Conservation (phyloP, 164 flowering plant species). For the Kalanchoe fedtschenkoi region DNA sequence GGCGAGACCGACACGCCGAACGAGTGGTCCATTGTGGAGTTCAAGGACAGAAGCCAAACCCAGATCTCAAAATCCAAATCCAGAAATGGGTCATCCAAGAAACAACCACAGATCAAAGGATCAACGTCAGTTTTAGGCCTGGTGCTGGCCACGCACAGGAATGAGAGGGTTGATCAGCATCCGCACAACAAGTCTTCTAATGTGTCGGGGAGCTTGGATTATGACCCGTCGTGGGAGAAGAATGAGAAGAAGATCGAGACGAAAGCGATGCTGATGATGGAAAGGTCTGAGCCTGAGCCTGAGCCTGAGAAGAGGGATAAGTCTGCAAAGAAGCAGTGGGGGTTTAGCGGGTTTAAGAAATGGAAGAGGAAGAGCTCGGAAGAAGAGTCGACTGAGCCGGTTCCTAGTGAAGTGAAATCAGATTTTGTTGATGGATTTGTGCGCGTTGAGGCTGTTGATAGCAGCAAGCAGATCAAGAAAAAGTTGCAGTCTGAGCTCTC, state of each 20-base stretch:
- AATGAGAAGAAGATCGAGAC: conserved; percentile 4
- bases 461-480: conserved; percentile 48
- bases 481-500: not conserved
- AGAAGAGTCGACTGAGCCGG: conserved; percentile 50
- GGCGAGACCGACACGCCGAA: conserved; percentile 66
- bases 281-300: conserved; percentile 9
- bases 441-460: conserved; percentile 50
- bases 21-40: conserved; percentile 76
- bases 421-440: conserved; percentile 17
- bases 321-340: conserved; percentile 53
- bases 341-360: conserved; percentile 61
- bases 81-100: conserved; percentile 37
- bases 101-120: conserved; percentile 46
- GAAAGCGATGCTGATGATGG: conserved; percentile 4
- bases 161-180: no score
- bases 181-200: no score
- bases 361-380: conserved; percentile 49
- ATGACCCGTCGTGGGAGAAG: conserved; percentile 1
- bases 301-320: conserved; percentile 26
- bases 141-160: conserved; percentile 12
- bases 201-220: conserved; percentile 32
- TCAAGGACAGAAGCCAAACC: conserved; percentile 44
- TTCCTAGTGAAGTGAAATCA: conserved; percentile 37
- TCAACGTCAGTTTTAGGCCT: conserved; percentile 49
- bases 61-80: conserved; percentile 28